Evolutionary conservation across 495 filamentous ascomycete species (phyloP).

Genomic region (Lepidopterella palustris): DNA sequence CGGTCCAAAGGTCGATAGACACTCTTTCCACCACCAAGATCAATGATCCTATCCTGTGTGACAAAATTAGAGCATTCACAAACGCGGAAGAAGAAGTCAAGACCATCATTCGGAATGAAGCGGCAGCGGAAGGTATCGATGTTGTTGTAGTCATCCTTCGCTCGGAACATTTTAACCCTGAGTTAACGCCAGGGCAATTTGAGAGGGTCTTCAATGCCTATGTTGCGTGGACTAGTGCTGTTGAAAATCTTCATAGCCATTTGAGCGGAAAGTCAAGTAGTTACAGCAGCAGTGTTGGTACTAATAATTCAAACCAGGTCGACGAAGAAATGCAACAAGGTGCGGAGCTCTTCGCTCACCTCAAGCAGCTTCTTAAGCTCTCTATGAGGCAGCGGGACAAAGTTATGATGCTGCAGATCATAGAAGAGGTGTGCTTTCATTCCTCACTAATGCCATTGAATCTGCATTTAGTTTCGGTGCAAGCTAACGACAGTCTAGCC

Average conservation of each 20-base stretch:
- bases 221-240: conserved; percentile 92
- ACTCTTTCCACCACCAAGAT: conserved; percentile 60
- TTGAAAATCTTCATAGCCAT: conserved; percentile 62
- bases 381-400: conserved; percentile 91
- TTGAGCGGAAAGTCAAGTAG: conserved; percentile 14
- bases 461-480: background rate
- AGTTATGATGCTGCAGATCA: conserved; percentile 90
- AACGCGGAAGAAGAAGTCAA: conserved; percentile 69
- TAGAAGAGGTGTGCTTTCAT: conserved; percentile 59
- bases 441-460: background rate
- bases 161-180: conserved; percentile 62
- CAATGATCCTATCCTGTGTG: conserved; percentile 66
- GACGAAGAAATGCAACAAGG: conserved; percentile 83
- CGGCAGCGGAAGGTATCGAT: conserved; percentile 63
- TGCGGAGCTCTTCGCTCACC: conserved; percentile 81
- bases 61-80: conserved; percentile 73
- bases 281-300: conserved; percentile 15
- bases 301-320: conserved; percentile 29
- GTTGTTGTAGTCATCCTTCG: conserved; percentile 76
- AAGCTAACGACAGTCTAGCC: conserved; percentile 41
- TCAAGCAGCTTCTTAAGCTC: conserved; percentile 92
- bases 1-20: conserved; percentile 79
- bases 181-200: conserved; percentile 65
- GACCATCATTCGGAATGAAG: conserved; percentile 63
- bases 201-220: conserved; percentile 85